Conservation (phyloP, 2,329 filamentous ascomycete species). For the Colletotrichum cereale region DNA sequence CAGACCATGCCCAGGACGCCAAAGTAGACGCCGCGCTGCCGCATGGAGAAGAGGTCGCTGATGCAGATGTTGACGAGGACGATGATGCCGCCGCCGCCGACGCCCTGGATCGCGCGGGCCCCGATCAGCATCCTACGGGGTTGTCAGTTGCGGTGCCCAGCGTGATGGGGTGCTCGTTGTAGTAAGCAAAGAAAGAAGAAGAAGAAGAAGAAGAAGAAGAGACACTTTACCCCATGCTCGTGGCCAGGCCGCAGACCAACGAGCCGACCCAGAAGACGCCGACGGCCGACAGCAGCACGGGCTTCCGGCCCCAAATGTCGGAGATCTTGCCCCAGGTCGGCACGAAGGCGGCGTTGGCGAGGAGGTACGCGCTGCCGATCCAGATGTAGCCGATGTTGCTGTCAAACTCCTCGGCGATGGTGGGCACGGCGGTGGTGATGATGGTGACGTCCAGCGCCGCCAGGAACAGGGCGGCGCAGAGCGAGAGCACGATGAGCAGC, state of each 20-base stretch:
- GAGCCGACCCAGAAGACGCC: conserved; percentile 66
- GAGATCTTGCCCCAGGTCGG: conserved; percentile 78
- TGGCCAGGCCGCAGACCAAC: conserved; percentile 60
- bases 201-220: too few species aligned
- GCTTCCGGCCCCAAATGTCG: conserved; percentile 70
- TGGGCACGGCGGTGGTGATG: conserved; percentile 71
- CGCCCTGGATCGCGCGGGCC: conserved; percentile 62
- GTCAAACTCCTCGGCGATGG: conserved; percentile 69
- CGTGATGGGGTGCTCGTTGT: too few species aligned
- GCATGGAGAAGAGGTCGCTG: conserved; percentile 65
- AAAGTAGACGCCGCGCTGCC: conserved; percentile 63
- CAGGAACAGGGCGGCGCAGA: conserved; percentile 53
- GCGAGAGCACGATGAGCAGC: conserved; percentile 38
- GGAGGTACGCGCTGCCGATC: conserved; percentile 81
- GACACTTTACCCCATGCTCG: conserved; percentile 51
- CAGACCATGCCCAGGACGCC: conserved; percentile 76
- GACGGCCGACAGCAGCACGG: conserved; percentile 61
- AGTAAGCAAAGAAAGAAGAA: not conserved
- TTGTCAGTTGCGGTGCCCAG: not conserved
- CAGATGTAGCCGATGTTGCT: conserved; percentile 79
- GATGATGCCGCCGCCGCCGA: conserved; percentile 64
- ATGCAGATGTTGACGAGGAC: conserved; percentile 67
- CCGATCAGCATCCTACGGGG: conserved; percentile 56
- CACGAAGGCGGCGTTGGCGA: conserved; percentile 75
- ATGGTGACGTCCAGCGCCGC: conserved; percentile 67